phyloP scores from a whole-genome alignment of 495 filamentous ascomycete genomes.

The Trichoderma asperelloides region DNA sequence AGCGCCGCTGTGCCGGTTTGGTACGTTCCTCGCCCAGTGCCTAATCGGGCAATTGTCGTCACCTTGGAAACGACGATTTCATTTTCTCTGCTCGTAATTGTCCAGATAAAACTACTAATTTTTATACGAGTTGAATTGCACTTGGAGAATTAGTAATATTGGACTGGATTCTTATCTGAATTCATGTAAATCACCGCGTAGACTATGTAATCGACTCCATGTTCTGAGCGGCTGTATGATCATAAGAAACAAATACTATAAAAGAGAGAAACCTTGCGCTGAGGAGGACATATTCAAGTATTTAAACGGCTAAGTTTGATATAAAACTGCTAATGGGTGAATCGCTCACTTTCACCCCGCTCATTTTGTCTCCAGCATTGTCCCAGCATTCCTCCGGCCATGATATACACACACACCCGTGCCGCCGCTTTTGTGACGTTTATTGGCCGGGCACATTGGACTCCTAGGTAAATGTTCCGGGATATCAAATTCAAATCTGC shows the following conservation, averaged over 20 bases:
- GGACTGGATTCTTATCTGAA: too few relatives aligned
- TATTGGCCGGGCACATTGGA: slow-evolving; percentile 54
- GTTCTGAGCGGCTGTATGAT: too few relatives aligned
- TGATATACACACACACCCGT: slow-evolving; percentile 46
- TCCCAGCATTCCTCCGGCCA: slow-evolving; percentile 15
- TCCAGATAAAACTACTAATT: neutral
- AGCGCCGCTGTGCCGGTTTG: neutral
- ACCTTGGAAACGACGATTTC: neutral
- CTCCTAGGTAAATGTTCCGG: slow-evolving; percentile 58
- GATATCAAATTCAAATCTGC: slow-evolving; percentile 42
- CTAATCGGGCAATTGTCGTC: neutral
- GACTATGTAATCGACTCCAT: too few relatives aligned
- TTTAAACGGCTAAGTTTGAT: too few relatives aligned
- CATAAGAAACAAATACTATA: too few relatives aligned
- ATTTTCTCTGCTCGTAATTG: neutral
- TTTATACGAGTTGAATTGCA: too few relatives aligned
- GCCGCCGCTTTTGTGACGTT: slow-evolving; percentile 42
- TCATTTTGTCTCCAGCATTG: neutral
- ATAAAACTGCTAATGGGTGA: neutral
- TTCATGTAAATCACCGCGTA: too few relatives aligned
- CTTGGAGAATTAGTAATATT: too few relatives aligned
- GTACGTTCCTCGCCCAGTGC: neutral
- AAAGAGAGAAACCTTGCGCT: too few relatives aligned
- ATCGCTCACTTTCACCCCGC: neutral
- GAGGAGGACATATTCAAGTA: too few relatives aligned